Evolutionary conservation across 768 basidiomycete species (phyloP).

Genomic region (Russula sp.): DNA sequence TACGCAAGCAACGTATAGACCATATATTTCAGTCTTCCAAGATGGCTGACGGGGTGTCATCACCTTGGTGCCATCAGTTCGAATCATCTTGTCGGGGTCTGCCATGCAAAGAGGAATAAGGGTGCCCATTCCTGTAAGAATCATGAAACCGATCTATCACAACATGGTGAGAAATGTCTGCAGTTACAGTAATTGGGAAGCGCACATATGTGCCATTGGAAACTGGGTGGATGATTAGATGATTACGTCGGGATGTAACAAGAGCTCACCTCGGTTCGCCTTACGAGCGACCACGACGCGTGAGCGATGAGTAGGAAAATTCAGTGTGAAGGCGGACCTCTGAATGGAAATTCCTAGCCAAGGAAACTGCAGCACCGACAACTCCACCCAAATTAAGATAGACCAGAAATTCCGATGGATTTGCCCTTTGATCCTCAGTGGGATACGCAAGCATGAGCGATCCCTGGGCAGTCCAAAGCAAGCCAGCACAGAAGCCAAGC

Average conservation of each 20-base stretch:
- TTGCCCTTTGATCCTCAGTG: slow-evolving; percentile 69
- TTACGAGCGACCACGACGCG: slow-evolving; percentile 21
- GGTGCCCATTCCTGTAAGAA: slow-evolving; percentile 69
- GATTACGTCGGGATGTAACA: neutral
- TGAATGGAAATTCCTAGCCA: slow-evolving; percentile 67
- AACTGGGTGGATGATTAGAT: slow-evolving; percentile 40
- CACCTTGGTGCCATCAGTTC: slow-evolving; percentile 72
- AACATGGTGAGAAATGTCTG: neutral
- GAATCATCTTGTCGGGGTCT: slow-evolving; percentile 66
- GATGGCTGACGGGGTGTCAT: slow-evolving; percentile 61
- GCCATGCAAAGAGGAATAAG: slow-evolving; percentile 66
- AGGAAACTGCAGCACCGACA: slow-evolving; percentile 70
- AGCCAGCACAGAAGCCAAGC: slow-evolving; percentile 66
- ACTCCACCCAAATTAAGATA: slow-evolving; percentile 82
- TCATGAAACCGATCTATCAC: slow-evolving; percentile 66
- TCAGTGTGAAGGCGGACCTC: slow-evolving; percentile 41
- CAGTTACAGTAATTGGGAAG: neutral
- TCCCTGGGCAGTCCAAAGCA: slow-evolving; percentile 86
- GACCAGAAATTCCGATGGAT: slow-evolving; percentile 78
- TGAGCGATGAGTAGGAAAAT: neutral
- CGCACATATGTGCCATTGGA: slow-evolving; percentile 73
- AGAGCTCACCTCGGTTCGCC: slow-evolving; percentile 35
- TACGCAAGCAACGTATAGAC: slow-evolving; percentile 64
- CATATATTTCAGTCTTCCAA: slow-evolving; percentile 72
- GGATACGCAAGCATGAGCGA: slow-evolving; percentile 82